Base-by-base conservation (phyloP, 2,329 filamentous ascomycete genomes). In the Clonostachys solani region DNA sequence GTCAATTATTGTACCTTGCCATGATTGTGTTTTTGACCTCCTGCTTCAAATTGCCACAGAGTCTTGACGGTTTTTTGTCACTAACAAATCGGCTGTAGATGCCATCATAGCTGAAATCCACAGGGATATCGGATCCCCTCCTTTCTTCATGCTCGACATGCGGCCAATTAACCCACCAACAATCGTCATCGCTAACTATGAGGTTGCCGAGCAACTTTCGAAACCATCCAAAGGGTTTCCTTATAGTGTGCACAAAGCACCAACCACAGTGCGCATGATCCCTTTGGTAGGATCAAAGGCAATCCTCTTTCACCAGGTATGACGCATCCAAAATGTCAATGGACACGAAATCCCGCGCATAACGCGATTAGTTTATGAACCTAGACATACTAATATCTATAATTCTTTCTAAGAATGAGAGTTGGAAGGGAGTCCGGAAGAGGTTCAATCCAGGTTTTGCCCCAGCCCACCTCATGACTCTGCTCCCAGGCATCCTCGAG, bases 391-490 rank as follows among this genome's bases (percentile, higher is more conserved):
- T 29, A 29, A 29, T 10, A 10, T 10, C 23, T 29, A 9, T 29
- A 29, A 2, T 29, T 10, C 9, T 10, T 29, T 10, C 2, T 10
- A 29, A 29, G 23, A 29, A 48, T 2, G 43, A 54, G 2, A 42
- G 45, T 15, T 58, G 56, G 56, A 56, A 54, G 43, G 43, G 49
- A 16, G 46, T 52, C 33, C 61, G 67, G 12, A 66, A 61, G 48
- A 55, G 60, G 19, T 66, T 63, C 52, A 69, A 64, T 49, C 63
- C 61, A 1, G 67, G 64, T 1, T 71, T 70, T 45, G 61, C 67
- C 1, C 65, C 63, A 2, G 61, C 66, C 46, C 63, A 70, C 34
- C 55, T 71, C 16, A 59, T 67, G 49, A 62, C 57, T 5, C 54
- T 69, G 2, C 48, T 70, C 44, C 65, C 65, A 0, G 52, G 52